Conservation (phyloP, 768 basidiomycete species). For the Chalciporus chontae region DNA sequence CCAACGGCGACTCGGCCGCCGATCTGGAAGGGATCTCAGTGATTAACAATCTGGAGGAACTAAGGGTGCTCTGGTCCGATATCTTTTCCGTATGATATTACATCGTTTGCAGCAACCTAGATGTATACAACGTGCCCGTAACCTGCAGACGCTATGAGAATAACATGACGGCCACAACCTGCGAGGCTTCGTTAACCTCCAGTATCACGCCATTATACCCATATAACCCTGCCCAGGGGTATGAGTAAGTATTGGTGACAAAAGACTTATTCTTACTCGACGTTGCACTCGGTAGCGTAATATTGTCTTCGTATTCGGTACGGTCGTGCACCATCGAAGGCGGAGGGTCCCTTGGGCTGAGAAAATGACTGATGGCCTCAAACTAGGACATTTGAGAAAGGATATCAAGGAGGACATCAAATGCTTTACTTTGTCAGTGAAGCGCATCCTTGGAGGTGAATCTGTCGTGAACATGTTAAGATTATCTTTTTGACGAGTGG, state of each 20-base stretch:
- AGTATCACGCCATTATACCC: conserved; percentile 81
- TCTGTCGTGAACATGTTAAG: conserved; percentile 39
- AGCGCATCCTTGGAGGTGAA: conserved; percentile 69
- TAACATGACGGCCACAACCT: conserved; percentile 69
- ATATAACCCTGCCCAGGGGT: conserved; percentile 36
- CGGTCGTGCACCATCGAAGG: conserved; percentile 81
- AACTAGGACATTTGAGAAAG: conserved; percentile 43
- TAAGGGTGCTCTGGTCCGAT: conserved; percentile 72
- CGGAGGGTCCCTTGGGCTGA: conserved; percentile 68
- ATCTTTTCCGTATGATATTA: conserved; percentile 47
- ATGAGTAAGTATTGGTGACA: not conserved
- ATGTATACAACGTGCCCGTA: not conserved
- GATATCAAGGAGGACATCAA: not conserved
- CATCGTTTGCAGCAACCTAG: conserved; percentile 1
- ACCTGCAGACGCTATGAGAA: conserved; percentile 41
- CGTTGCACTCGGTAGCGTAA: conserved; percentile 63
- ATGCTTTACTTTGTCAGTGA: conserved; percentile 59
- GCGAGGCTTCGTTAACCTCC: conserved; percentile 75
- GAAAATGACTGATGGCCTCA: conserved; percentile 74
- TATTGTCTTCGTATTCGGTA: conserved; percentile 68
- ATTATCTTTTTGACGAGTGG: not conserved
- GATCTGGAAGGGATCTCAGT: conserved; percentile 45
- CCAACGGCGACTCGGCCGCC: conserved; percentile 34
- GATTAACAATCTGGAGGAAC: conserved; percentile 58
- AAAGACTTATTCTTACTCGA: conserved; percentile 50